Base-by-base conservation (phyloP, 2,329 filamentous ascomycete genomes). In the Pseudocercospora vitis region DNA sequence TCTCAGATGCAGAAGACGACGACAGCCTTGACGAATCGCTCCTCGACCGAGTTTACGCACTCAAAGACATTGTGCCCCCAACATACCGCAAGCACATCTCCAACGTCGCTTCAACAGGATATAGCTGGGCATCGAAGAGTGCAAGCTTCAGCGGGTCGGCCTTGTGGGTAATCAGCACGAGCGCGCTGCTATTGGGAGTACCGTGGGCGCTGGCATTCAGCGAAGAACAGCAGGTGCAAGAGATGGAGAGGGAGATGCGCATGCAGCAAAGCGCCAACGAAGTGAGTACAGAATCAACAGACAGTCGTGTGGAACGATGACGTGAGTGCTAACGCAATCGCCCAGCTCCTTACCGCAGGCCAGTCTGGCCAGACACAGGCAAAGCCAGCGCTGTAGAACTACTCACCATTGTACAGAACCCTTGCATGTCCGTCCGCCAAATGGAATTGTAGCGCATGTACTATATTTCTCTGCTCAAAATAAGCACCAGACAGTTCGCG, bases 221-320 rank as follows among this genome's bases (percentile, higher is more conserved):
- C 60, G 94, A 99, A 80, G 94, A 99, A 79, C 91, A 96, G 81
- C 89, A 96, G 79, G 85, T 95, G 72, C 81, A 92, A 62, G 92
- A 96, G 79, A 95, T 96, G 90, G 94, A 99, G 84, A 85, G 91
- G 74, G 92, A 96, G 78, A 91, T 91, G 83, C 86, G 88, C 74
- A 94, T 96, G 89, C 88, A 94, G 73, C 89, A 96, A 82, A 84
- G 88, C 68, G 90, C 90, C 60, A 86, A 88, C 70, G 89, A 96
- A 78, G 83, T 86, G 67, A 66, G 78, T 74, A 11, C 9, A 33
- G 11, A 21, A 11, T 4, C 9, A 6, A 11, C 35, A 24, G 26
- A 26, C 9, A 19, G 19, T 2, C 2, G 18, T 7, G n/a, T 28
- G 42, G 14, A 9, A 29, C 19, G 31, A n/a, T 12, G 3, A 19